phyloP scores from a whole-genome alignment of 176 grass and related monocot species.

The Zizania latifolia region DNA sequence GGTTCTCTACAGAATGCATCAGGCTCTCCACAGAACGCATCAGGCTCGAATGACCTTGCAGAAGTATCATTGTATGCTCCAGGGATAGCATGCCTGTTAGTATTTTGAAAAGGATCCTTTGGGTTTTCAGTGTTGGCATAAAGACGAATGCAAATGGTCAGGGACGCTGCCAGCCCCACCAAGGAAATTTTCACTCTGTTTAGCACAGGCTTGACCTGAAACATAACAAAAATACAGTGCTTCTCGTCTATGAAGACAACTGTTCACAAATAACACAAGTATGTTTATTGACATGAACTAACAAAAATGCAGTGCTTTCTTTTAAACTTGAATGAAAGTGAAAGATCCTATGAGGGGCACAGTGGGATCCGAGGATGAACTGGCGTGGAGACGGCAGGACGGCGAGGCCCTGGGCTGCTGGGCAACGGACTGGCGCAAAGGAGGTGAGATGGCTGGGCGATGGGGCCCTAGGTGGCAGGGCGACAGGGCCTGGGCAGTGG shows the following conservation, averaged over 20 bases:
- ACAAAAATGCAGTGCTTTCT: too few species aligned
- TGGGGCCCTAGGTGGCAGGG: too few species aligned
- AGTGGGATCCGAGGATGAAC: too few species aligned
- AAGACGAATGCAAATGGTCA: conserved; percentile 61
- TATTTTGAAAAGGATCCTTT: conserved; percentile 32
- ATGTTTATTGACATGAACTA: background rate
- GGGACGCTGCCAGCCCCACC: conserved; percentile 65
- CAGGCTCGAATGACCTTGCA: conserved; percentile 81
- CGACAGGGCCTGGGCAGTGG: too few species aligned
- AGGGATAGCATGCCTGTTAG: conserved; percentile 32
- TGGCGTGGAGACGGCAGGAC: too few species aligned
- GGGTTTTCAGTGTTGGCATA: conserved; percentile 58
- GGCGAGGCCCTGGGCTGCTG: too few species aligned
- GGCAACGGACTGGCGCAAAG: too few species aligned
- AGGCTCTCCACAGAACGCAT: conserved; percentile 86
- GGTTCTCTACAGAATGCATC: too few species aligned
- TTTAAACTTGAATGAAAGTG: too few species aligned
- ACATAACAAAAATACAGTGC: background rate
- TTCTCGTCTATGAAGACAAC: background rate
- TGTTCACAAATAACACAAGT: background rate
- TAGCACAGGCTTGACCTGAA: conserved; percentile 86
- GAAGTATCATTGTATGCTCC: conserved; percentile 59
- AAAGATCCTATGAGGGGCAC: too few species aligned
- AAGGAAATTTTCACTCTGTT: conserved; percentile 83
- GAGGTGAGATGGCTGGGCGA: too few species aligned